Evolutionary conservation across 2,329 filamentous ascomycete genomes (phyloP).

Genomic region (Chaetomiaceae sp.): DNA sequence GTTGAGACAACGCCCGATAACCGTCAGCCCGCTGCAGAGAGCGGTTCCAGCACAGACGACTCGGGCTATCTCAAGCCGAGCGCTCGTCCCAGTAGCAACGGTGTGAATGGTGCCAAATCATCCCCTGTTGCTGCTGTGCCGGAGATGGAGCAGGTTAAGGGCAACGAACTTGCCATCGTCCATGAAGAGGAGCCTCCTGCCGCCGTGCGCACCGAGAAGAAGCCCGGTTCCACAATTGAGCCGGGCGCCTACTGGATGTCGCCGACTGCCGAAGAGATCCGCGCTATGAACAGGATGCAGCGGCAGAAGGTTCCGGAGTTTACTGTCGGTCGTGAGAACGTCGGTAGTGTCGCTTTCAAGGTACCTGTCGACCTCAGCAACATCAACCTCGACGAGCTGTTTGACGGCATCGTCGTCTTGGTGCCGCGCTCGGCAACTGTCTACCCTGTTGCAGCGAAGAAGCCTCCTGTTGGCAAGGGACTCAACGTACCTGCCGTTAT

Average conservation of each 20-base stretch:
- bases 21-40: slow-evolving; percentile 39
- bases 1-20: slow-evolving; percentile 43
- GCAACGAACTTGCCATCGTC: slow-evolving; percentile 74
- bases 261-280: slow-evolving; percentile 69
- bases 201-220: slow-evolving; percentile 36
- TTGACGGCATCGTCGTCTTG: slow-evolving; percentile 70
- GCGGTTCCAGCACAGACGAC: slow-evolving; percentile 51
- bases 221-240: slow-evolving; percentile 33
- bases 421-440: slow-evolving; percentile 79
- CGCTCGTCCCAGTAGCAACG: slow-evolving; percentile 32
- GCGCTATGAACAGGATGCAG: slow-evolving; percentile 74
- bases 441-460: slow-evolving; percentile 70
- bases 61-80: slow-evolving; percentile 56
- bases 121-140: slow-evolving; percentile 21
- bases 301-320: slow-evolving; percentile 70
- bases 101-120: slow-evolving; percentile 41
- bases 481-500: slow-evolving; percentile 89
- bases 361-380: slow-evolving; percentile 76
- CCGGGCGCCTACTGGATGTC: slow-evolving; percentile 84
- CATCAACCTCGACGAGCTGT: slow-evolving; percentile 76
- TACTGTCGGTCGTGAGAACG: slow-evolving; percentile 74
- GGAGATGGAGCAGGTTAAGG: slow-evolving; percentile 68
- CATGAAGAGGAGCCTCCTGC: slow-evolving; percentile 60
- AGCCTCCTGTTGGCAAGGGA: slow-evolving; percentile 79
- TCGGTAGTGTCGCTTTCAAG: slow-evolving; percentile 79